Percentiles rank a stretch among this genome's conserved stretches.
These are phyloP conservation scores for Helianthus tuberosus DNA, from an alignment of 129 eudicot species.

Conservation along the genomic window DNA sequence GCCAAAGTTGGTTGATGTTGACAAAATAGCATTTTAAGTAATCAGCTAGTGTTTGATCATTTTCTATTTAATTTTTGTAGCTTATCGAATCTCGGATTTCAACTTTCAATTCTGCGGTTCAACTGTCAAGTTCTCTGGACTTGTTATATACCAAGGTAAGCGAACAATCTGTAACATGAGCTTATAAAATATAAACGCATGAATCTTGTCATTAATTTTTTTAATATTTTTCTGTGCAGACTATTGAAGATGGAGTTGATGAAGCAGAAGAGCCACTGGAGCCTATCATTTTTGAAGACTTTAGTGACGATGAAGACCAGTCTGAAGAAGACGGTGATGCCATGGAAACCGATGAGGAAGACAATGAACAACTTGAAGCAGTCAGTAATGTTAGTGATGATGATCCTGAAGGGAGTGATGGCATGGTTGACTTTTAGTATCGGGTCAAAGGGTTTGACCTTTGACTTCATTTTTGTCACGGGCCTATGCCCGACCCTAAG, in stretches of 20 bases:
- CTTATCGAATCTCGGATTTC: conserved; percentile 77
- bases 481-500: neutral
- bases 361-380: conserved; percentile 42
- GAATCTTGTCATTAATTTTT: neutral
- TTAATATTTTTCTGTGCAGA: conserved; percentile 34
- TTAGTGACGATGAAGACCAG: conserved; percentile 64
- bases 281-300: conserved; percentile 72
- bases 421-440: conserved; percentile 12
- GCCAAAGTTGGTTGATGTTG: too few relatives aligned
- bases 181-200: neutral
- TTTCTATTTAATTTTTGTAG: conserved; percentile 30
- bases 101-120: conserved; percentile 48
- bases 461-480: neutral
- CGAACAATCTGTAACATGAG: neutral
- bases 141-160: conserved; percentile 79
- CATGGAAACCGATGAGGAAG: conserved; percentile 79
- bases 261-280: conserved; percentile 44
- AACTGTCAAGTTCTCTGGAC: conserved; percentile 70
- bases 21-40: too few relatives aligned
- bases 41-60: neutral
- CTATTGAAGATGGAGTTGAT: conserved; percentile 52
- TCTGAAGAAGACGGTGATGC: conserved; percentile 37
- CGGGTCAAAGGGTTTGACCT: conserved; percentile 7
- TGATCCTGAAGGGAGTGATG: neutral
- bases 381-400: conserved; percentile 45